Evolutionary conservation across 805 yeast genomes (phyloP).

Genomic region (Pichia deserticola): DNA sequence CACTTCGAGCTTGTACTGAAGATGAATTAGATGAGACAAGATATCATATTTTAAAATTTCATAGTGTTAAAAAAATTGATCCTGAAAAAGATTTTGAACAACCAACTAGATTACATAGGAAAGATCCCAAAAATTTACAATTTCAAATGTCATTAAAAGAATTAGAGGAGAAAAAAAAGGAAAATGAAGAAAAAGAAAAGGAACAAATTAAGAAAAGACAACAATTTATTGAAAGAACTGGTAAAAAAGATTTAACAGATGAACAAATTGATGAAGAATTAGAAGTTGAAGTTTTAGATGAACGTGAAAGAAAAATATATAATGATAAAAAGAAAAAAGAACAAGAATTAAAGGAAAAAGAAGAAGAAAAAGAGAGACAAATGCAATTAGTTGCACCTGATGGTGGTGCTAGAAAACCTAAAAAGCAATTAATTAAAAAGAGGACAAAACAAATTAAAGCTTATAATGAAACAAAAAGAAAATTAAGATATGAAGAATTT

Average conservation of each 20-base stretch:
- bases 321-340: constrained; percentile 22
- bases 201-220: constrained; percentile 31
- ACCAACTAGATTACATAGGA: constrained; percentile 85
- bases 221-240: constrained; percentile 21
- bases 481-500: constrained; percentile 87
- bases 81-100: constrained; percentile 63
- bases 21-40: constrained; percentile 68
- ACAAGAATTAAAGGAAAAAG: constrained; percentile 26
- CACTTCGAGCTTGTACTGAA: constrained; percentile 62
- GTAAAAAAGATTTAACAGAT: constrained; percentile 13
- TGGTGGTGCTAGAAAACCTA: constrained; percentile 73
- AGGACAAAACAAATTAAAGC: constrained; percentile 80
- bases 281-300: constrained; percentile 22
- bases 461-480: constrained; percentile 76
- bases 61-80: constrained; percentile 62
- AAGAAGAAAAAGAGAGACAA: constrained; percentile 35
- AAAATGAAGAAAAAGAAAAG: constrained; percentile 35
- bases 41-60: constrained; percentile 77
- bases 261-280: constrained; percentile 25
- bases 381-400: constrained; percentile 82
- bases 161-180: constrained; percentile 54
- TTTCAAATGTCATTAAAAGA: constrained; percentile 76
- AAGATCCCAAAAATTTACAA: constrained; percentile 88
- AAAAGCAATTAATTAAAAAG: constrained; percentile 53
- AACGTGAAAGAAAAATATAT: constrained; percentile 36